phyloP scores from a whole-genome alignment of 2,329 filamentous ascomycete genomes.

The Pyrenophora tritici-repentis region DNA sequence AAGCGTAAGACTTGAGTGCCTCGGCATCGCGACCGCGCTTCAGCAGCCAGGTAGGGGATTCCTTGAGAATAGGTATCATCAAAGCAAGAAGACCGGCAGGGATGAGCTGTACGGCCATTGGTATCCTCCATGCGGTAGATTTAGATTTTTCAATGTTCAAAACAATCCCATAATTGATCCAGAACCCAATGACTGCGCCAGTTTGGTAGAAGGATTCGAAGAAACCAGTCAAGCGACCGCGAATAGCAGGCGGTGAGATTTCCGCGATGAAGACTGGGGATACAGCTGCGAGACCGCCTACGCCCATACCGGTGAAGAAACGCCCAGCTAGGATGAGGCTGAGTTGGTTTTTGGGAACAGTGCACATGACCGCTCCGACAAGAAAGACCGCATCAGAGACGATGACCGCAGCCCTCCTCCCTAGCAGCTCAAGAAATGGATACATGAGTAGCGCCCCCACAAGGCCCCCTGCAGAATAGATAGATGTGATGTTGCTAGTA shows the following conservation, averaged over 20 bases:
- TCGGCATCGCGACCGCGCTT: slow-evolving; percentile 43
- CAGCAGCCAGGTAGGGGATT: slow-evolving; percentile 42
- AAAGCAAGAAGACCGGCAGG: slow-evolving; percentile 46
- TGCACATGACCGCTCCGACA: slow-evolving; percentile 48
- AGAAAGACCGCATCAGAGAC: slow-evolving; percentile 54
- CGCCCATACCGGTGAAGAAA: slow-evolving; percentile 46
- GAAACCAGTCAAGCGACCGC: slow-evolving; percentile 67
- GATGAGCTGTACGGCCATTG: slow-evolving; percentile 57
- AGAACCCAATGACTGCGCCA: slow-evolving; percentile 57
- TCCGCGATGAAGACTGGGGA: slow-evolving; percentile 47
- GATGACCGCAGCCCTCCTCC: slow-evolving; percentile 58
- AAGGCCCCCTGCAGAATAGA: slow-evolving; percentile 57
- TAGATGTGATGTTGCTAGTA: slow-evolving; percentile 56
- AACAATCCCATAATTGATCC: slow-evolving; percentile 50
- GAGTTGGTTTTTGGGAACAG: slow-evolving; percentile 40
- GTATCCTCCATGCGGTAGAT: slow-evolving; percentile 66
- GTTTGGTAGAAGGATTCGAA: slow-evolving; percentile 70
- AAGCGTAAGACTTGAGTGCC: slow-evolving; percentile 48
- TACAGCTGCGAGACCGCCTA: slow-evolving; percentile 47
- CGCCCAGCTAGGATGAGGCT: slow-evolving; percentile 51
- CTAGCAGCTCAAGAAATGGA: slow-evolving; percentile 53
- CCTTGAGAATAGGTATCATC: slow-evolving; percentile 42
- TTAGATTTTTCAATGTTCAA: slow-evolving; percentile 51
- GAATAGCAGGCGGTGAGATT: slow-evolving; percentile 63
- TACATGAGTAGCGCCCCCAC: slow-evolving; percentile 58